A percentile compares a stretch with the other conserved stretches of the same genome.
phyloP scores from a whole-genome alignment of 2,329 filamentous ascomycete genomes.

The Bipolaris cookei region DNA sequence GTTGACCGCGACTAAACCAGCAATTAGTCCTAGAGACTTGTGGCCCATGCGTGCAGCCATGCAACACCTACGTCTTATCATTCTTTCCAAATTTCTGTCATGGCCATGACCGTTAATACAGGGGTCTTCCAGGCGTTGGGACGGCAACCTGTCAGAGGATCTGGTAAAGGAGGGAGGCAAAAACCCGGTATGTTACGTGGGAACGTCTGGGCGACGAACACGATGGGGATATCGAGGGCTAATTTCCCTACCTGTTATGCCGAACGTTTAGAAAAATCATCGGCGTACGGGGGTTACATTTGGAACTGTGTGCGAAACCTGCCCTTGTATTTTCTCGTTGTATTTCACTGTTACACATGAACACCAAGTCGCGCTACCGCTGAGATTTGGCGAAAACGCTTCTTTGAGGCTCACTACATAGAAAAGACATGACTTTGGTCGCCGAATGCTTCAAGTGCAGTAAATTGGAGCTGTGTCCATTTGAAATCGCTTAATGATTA shows the following conservation, averaged over 20 bases:
- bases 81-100: conserved; percentile 7
- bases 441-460: not conserved
- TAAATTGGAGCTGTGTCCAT: not conserved
- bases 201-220: conserved; percentile 4
- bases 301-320: conserved; percentile 7
- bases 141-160: not conserved
- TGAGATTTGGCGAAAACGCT: not conserved
- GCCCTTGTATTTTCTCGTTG: conserved; percentile 16
- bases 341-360: conserved; percentile 15
- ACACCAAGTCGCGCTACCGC: not conserved
- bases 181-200: conserved; percentile 5
- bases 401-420: conserved; percentile 6
- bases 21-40: not conserved
- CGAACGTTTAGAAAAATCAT: conserved; percentile 21
- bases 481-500: not conserved
- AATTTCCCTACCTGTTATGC: conserved; percentile 10
- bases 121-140: conserved; percentile 8
- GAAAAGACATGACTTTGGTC: conserved; percentile 1
- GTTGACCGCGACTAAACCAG: not conserved
- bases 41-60: not conserved
- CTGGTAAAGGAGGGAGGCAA: conserved; percentile 2
- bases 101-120: not conserved
- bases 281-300: conserved; percentile 21
- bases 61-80: not conserved
- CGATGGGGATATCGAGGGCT: conserved; percentile 6